Conservation (phyloP, 2,329 filamentous ascomycete species). For the Chaetomium olivaceum region DNA sequence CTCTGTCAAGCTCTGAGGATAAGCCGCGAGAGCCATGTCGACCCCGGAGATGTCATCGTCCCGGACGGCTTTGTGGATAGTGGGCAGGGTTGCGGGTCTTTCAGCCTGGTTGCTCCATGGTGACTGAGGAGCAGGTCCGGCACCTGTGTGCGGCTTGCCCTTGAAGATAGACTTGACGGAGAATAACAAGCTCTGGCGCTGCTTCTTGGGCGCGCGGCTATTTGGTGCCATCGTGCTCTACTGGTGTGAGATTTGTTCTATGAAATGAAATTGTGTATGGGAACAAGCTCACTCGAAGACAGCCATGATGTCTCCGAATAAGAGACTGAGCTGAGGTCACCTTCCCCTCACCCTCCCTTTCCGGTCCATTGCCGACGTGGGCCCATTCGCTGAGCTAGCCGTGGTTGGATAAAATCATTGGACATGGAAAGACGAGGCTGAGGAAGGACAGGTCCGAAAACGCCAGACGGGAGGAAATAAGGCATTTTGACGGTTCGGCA, state of each 20-base stretch:
- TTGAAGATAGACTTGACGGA: background rate
- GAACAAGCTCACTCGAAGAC: background rate
- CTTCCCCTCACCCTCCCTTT: background rate
- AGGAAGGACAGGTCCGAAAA: background rate
- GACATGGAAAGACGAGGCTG: background rate
- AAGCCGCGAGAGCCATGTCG: background rate
- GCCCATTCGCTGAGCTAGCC: background rate
- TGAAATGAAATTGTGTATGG: background rate
- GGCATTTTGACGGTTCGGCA: background rate
- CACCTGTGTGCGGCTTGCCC: background rate
- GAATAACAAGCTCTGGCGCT: background rate
- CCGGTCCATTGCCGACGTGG: background rate
- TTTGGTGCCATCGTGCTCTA: background rate
- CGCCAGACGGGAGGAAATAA: background rate
- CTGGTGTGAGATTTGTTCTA: background rate
- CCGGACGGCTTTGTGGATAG: conserved; percentile 2
- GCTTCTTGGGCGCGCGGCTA: background rate
- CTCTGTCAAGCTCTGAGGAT: background rate
- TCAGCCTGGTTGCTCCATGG: background rate
- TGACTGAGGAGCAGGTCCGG: background rate
- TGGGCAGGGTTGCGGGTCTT: background rate
- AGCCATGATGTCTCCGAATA: background rate
- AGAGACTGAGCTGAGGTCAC: background rate
- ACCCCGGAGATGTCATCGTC: background rate
- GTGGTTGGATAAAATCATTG: background rate